Evolutionary conservation across 495 filamentous ascomycete genomes (phyloP).

Genomic region (Neurospora sublineolata): DNA sequence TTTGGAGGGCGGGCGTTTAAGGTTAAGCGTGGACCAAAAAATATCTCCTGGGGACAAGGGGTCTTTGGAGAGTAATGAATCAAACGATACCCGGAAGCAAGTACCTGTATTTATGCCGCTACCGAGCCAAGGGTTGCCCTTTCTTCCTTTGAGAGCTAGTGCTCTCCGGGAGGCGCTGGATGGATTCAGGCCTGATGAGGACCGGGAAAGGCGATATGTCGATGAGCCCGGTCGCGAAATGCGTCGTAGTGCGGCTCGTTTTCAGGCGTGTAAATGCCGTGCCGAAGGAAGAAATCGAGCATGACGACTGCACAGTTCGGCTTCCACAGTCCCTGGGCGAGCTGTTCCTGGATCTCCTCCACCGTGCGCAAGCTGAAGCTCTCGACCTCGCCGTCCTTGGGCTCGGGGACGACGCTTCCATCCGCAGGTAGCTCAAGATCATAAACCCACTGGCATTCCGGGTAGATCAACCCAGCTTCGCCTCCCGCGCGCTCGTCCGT

Average conservation of each 20-base stretch:
- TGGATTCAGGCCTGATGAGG: slow-evolving; percentile 32
- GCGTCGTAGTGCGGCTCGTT: slow-evolving; percentile 75
- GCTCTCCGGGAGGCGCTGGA: not conserved
- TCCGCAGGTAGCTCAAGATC: slow-evolving; percentile 67
- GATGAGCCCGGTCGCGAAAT: slow-evolving; percentile 65
- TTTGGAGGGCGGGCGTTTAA: not conserved
- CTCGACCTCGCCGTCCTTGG: slow-evolving; percentile 80
- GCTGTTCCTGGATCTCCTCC: slow-evolving; percentile 56
- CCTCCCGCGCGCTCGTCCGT: slow-evolving; percentile 69
- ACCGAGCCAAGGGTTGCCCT: not conserved
- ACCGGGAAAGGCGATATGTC: slow-evolving; percentile 69
- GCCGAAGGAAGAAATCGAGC: slow-evolving; percentile 83
- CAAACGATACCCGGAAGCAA: slow-evolving; percentile 18
- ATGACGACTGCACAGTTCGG: slow-evolving; percentile 81
- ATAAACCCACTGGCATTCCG: slow-evolving; percentile 85
- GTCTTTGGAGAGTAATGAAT: not conserved
- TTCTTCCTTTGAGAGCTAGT: not conserved
- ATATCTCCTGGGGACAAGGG: not conserved
- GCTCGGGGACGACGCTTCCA: slow-evolving; percentile 47
- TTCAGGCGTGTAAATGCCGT: slow-evolving; percentile 67
- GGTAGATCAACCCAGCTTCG: slow-evolving; percentile 77
- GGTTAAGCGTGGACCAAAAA: not conserved
- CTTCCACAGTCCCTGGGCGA: slow-evolving; percentile 73
- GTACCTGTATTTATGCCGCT: slow-evolving; percentile 3
- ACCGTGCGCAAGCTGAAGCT: slow-evolving; percentile 69